These are phyloP conservation scores for Trichomonas tenax DNA, from an alignment of 208 protist genomes.

Conservation along the genomic window DNA sequence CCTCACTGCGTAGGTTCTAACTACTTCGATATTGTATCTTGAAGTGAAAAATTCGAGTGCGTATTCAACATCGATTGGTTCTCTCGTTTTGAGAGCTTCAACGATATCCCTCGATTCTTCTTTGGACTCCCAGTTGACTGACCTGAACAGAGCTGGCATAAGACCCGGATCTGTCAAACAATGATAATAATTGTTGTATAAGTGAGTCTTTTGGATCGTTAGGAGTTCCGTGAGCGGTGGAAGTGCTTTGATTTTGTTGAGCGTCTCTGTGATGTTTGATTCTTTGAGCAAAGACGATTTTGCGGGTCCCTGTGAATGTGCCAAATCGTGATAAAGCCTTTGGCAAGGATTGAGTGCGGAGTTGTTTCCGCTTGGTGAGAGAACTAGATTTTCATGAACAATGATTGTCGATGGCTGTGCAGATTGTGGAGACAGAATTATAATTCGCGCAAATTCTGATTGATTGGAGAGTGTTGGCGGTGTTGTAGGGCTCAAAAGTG, in stretches of 20 bases:
- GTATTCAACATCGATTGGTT: constrained; percentile 15
- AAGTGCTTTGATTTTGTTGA: constrained; percentile 3
- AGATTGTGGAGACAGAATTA: not conserved
- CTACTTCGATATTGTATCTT: not conserved
- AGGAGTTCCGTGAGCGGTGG: not conserved
- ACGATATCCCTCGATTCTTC: not conserved
- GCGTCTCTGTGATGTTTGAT: not conserved
- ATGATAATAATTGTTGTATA: not conserved
- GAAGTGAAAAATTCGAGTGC: not conserved
- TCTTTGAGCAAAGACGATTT: not conserved
- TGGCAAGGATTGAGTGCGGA: not conserved
- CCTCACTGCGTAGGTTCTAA: not conserved
- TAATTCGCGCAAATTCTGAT: not conserved
- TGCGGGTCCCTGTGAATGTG: not conserved
- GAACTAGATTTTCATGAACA: not conserved
- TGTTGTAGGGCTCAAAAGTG: not conserved
- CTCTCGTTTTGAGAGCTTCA: not conserved
- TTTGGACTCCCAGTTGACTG: not conserved
- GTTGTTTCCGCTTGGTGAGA: not conserved
- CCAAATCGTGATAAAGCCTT: not conserved
- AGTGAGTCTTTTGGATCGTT: not conserved
- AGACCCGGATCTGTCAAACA: not conserved
- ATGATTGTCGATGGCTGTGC: not conserved
- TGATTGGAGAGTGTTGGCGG: not conserved
- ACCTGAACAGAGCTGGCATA: not conserved